These are phyloP conservation scores for Scytalidium sp. DNA, from an alignment of 2,329 filamentous ascomycete genomes.

Conservation along the genomic window DNA sequence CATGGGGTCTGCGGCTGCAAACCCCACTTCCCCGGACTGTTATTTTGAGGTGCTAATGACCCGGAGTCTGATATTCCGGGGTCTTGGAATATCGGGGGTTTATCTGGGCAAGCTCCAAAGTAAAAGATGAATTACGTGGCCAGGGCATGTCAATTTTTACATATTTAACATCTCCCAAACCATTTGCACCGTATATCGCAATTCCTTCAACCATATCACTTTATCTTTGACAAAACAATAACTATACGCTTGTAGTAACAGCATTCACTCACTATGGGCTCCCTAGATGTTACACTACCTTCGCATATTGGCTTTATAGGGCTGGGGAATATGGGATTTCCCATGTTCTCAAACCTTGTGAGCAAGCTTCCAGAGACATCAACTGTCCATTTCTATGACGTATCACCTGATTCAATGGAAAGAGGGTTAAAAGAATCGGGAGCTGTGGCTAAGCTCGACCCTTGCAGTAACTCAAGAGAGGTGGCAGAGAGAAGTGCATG, in stretches of 20 bases:
- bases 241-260: too few species aligned
- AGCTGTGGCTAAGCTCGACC: background rate
- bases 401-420: background rate
- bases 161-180: background rate
- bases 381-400: constrained; percentile 3
- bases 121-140: background rate
- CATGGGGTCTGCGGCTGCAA: background rate
- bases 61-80: background rate
- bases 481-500: background rate
- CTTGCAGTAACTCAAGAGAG: background rate
- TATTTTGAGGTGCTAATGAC: background rate
- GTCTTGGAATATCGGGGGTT: background rate
- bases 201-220: background rate
- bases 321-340: constrained; percentile 47
- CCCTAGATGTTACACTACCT: background rate
- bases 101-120: background rate
- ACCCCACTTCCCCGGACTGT: background rate
- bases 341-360: constrained; percentile 67
- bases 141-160: background rate
- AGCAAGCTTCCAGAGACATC: constrained; percentile 49
- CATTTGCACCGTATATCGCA: background rate
- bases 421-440: constrained; percentile 2
- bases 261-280: background rate
- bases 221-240: background rate
- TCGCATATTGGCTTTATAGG: constrained; percentile 45